Evolutionary conservation across 1,284 basidiomycete genomes (phyloP), one percentile per base, ranked within the genome.

Genomic region (Pseudozyma sp.): DNA sequence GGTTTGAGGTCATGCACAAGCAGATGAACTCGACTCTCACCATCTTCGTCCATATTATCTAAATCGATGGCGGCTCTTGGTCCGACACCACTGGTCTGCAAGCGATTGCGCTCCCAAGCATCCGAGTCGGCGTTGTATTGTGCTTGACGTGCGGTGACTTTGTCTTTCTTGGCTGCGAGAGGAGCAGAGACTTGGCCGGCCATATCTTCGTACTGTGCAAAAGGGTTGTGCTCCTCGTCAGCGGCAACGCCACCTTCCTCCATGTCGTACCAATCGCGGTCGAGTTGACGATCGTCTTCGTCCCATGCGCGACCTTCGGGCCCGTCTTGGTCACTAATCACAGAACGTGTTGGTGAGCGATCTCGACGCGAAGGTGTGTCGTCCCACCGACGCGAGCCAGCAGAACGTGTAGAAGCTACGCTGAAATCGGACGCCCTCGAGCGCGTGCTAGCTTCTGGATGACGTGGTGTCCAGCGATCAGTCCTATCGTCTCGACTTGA

Each of bases 1-100:
- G 97, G 97, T 78, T 97, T 97, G 57, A 99, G 89, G 84, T 98
- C 93, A 80, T 99, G 97, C 0, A 97, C 93, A 86, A 99, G 92
- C 45, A 99, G 92, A 83, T 99, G 97, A 0, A 99, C 95, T 0
- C 94, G 92, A 0, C 92, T 94, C 85, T 98, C 97, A 82, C 96
- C 95, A 80, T 97, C 94, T n/a, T 84, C 84, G 68, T 87, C 94
- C 58, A 85, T 65, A 90, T 88, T 94, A 90, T 86, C 97, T 25
- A 89, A 88, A 83, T 99, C 95, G 47, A 99, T 89, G 12, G 90
- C 88, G 36, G 93, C 90, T 19, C 83, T 73, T 5, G 93, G 93
- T 1, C 93, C 93, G 14, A 98, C 91, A 81, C 97, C 97, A 13
- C 95, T 97, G 0, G 93, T 94, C 12, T 95, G 88, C 91, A 99